Percentiles rank a stretch among this genome's conserved stretches.
Conservation (phyloP, 495 filamentous ascomycete genomes). For the Lophium mytilinum region DNA sequence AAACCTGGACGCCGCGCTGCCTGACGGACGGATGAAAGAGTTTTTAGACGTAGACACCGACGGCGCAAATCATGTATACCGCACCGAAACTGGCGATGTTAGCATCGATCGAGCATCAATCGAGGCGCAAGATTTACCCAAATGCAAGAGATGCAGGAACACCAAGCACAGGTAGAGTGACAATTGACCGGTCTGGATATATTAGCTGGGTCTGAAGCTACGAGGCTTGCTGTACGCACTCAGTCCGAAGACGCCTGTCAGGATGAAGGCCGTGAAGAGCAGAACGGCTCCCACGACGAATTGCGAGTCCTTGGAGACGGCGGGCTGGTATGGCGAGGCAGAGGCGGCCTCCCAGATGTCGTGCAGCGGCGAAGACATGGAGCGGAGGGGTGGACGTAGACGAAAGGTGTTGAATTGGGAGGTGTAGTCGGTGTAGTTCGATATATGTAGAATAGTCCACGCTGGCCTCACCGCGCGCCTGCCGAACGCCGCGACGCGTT, state of each 20-base stretch:
- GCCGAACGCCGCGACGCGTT: too few species aligned
- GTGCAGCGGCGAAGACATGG: constrained; percentile 56
- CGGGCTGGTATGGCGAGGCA: constrained; percentile 71
- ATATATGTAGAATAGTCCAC: not conserved
- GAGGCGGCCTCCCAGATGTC: constrained; percentile 85
- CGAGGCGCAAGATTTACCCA: constrained; percentile 53
- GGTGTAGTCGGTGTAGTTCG: not conserved
- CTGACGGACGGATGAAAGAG: constrained; percentile 5
- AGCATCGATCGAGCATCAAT: constrained; percentile 7
- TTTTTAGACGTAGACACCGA: constrained; percentile 90
- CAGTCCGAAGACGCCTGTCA: constrained; percentile 69
- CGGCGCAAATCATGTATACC: constrained; percentile 96
- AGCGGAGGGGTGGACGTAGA: not conserved
- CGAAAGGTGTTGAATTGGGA: not conserved
- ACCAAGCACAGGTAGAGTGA: constrained; percentile 68
- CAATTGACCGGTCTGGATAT: constrained; percentile 72
- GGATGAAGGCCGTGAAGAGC: constrained; percentile 52
- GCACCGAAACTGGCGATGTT: constrained; percentile 66
- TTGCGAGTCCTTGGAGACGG: constrained; percentile 73
- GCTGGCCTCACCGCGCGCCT: too few species aligned
- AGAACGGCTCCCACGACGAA: constrained; percentile 75
- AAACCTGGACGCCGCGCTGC: constrained; percentile 21
- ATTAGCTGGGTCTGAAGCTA: not conserved
- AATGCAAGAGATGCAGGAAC: constrained; percentile 80
- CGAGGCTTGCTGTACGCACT: constrained; percentile 49